These are phyloP conservation scores for Mariannaea elegans DNA, from an alignment of 2,329 filamentous ascomycete genomes.

Conservation along the genomic window DNA sequence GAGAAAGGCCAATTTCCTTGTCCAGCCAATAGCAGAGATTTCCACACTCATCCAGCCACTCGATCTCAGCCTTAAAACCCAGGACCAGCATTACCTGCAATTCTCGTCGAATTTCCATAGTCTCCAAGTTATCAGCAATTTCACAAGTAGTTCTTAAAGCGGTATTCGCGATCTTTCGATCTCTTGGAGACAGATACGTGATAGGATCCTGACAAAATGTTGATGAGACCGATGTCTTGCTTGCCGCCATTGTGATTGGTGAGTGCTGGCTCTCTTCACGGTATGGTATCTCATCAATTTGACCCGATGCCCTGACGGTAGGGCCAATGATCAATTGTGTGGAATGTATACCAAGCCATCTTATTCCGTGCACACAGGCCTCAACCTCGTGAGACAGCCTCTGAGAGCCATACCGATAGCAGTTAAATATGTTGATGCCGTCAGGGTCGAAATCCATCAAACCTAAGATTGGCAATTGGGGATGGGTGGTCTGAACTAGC, in stretches of 20 bases:
- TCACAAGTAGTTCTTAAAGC: conserved; percentile 58
- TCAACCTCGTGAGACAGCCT: conserved; percentile 67
- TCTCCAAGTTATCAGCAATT: conserved; percentile 41
- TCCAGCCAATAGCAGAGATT: conserved; percentile 62
- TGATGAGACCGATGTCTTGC: conserved; percentile 36
- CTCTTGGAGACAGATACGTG: conserved; percentile 58
- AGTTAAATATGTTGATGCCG: conserved; percentile 76
- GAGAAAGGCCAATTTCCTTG: conserved; percentile 43
- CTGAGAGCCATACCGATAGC: conserved; percentile 76
- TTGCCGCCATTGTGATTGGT: not conserved
- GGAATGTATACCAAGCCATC: conserved; percentile 71
- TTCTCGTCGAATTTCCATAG: conserved; percentile 59
- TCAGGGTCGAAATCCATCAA: conserved; percentile 82
- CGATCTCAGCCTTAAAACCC: conserved; percentile 80
- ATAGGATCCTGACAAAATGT: conserved; percentile 40
- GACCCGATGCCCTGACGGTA: not conserved
- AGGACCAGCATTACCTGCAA: conserved; percentile 79
- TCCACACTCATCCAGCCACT: conserved; percentile 69
- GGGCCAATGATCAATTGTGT: conserved; percentile 47
- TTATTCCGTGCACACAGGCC: conserved; percentile 58
- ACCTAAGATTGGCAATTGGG: conserved; percentile 65
- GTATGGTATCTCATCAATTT: not conserved
- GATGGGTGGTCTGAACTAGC: conserved; percentile 56
- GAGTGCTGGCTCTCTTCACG: conserved; percentile 20
- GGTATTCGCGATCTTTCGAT: conserved; percentile 65